Evolutionary conservation across 441 rosid species (phyloP).

Genomic region (Dalechampia spathulata): DNA sequence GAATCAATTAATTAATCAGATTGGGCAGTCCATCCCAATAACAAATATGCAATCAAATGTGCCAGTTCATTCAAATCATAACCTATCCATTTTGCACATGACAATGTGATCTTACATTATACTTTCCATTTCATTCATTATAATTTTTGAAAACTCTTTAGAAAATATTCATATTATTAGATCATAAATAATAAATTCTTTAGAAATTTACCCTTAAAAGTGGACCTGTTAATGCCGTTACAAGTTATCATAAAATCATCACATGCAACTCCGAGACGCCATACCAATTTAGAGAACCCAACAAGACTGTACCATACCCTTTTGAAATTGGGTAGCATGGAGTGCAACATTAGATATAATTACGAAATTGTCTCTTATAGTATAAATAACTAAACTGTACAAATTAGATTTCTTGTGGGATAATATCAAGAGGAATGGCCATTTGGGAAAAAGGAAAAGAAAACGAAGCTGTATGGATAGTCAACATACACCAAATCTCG

Average conservation of each 20-base stretch:
- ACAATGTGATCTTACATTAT: conserved; percentile 1
- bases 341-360: conserved; percentile 3
- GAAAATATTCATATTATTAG: too few relatives aligned
- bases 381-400: conserved; percentile 4
- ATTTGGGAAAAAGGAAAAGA: background rate
- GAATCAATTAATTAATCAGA: conserved; percentile 11
- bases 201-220: too few relatives aligned
- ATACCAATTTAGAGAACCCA: background rate
- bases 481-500: conserved; percentile 26
- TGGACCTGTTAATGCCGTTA: background rate
- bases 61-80: conserved; percentile 23
- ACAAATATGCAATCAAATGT: conserved; percentile 15
- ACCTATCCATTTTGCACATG: conserved; percentile 22
- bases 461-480: background rate
- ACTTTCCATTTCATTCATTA: too few relatives aligned
- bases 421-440: conserved; percentile 19
- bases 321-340: background rate
- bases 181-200: too few relatives aligned
- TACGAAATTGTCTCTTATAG: conserved; percentile 7
- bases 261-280: conserved; percentile 4
- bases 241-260: background rate
- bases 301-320: background rate
- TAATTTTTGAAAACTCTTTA: too few relatives aligned
- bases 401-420: background rate
- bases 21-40: background rate